Evolutionary conservation across 192 early-diverging fungal species (phyloP), one percentile per base, ranked within the genome.

Genomic region (Jimgerdemannia flammicorona): DNA sequence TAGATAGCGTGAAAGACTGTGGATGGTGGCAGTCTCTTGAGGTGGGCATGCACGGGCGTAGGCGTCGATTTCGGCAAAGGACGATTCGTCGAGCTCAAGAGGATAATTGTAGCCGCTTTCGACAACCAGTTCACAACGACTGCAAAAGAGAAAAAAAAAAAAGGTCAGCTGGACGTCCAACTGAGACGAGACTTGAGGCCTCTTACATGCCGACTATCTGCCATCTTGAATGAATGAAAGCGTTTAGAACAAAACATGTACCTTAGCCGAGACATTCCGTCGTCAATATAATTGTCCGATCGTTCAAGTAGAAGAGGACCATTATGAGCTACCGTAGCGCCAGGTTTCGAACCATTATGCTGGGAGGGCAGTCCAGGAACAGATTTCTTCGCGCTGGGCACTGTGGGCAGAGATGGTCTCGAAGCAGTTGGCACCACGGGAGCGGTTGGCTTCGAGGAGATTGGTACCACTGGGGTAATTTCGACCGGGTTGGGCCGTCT

Each of bases 21-120:
- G 20, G 4, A 81, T 68, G 2, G 81, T 76, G 2, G 43, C 64
- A 8, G 78, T 75, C 49, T 81, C 74, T 19, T 69, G 54, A 6
- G 18, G 49, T 3, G 82, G 82, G 63, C 77, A 81, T 11, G 64
- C 64, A 54, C 82, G 77, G 3, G 85, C 85, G 70, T 80, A 73
- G 3, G 69, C 66, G 74, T 86, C 85, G 49, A 84, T 75, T 40
- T 78, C 75, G 3, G 79, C 72, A 72, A 86, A 82, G 67, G 83
- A 81, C 9, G 72, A 77, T 0, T 69, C 42, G 14, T 54, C 40
- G 2, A 63, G 54, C 2, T 79, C 74, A 19, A 79, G 17, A 29
- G 72, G 44, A 44, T 73, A 29, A 41, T 75, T 78, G 4, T 2
- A 18, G 66, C 77, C 77, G 29, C 68, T 43, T 17, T 72, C 74